Percentiles rank a stretch among this genome's conserved stretches.
phyloP scores from a whole-genome alignment of 345 rosid genomes.

The Microcos paniculata region DNA sequence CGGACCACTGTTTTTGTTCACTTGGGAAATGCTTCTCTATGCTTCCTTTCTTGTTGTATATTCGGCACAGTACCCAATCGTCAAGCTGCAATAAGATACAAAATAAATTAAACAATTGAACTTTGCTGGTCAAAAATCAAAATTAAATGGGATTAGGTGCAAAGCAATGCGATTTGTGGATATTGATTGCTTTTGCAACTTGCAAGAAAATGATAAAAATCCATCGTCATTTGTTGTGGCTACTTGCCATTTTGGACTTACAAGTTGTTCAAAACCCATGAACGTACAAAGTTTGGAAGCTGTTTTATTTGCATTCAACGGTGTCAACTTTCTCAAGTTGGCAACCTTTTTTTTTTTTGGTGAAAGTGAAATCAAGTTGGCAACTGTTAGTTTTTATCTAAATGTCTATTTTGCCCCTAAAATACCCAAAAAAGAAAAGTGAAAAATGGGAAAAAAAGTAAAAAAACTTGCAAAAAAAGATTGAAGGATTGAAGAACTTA shows the following conservation, averaged over 20 bases:
- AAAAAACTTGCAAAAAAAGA: neutral
- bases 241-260: neutral
- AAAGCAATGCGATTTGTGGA: neutral
- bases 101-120: neutral
- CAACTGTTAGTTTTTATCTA: neutral
- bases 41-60: slow-evolving; percentile 68
- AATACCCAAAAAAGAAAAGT: too few relatives aligned
- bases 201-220: neutral
- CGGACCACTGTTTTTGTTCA: neutral
- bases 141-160: neutral
- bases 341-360: too few relatives aligned
- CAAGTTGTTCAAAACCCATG: neutral
- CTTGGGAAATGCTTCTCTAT: slow-evolving; percentile 37
- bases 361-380: too few relatives aligned
- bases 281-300: neutral
- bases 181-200: neutral
- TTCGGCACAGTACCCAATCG: slow-evolving; percentile 68
- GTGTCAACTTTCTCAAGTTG: neutral
- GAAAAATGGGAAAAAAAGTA: too few relatives aligned
- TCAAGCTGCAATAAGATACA: slow-evolving; percentile 6
- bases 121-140: neutral
- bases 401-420: neutral
- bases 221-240: neutral
- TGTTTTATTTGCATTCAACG: neutral
- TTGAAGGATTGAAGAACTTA: slow-evolving; percentile 17